A percentile compares a stretch with the other conserved stretches of the same genome.
Evolutionary conservation across 106 monocot genomes (phyloP).

Genomic region (Dendrobium chrysotoxum): DNA sequence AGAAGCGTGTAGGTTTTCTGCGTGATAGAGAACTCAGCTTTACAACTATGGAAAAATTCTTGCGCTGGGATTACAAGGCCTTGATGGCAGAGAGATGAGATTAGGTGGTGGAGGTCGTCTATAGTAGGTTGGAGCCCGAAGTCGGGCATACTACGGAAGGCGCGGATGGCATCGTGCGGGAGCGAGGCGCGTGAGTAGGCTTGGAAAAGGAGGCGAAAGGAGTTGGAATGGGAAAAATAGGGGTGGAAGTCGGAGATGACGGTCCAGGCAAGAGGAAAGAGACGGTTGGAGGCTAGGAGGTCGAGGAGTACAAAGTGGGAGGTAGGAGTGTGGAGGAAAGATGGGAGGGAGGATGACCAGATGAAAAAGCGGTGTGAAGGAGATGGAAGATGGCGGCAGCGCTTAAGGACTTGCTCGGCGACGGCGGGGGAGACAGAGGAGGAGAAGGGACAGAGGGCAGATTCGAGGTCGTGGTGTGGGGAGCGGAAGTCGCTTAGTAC

Average conservation of each 20-base stretch:
- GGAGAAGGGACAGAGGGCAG: slow-evolving; percentile 49
- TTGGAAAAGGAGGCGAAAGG: slow-evolving; percentile 63
- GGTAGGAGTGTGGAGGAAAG: slow-evolving; percentile 21
- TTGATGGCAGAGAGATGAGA: slow-evolving; percentile 46
- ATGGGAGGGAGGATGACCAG: slow-evolving; percentile 30
- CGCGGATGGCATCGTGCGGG: slow-evolving; percentile 50
- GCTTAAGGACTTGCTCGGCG: slow-evolving; percentile 47
- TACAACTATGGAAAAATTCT: slow-evolving; percentile 23
- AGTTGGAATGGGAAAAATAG: neutral
- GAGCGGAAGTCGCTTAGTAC: slow-evolving; percentile 64
- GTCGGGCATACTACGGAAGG: slow-evolving; percentile 54
- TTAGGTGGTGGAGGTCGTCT: slow-evolving; percentile 51
- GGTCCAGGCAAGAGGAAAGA: slow-evolving; percentile 69
- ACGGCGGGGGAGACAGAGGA: slow-evolving; percentile 30
- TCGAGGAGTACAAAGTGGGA: slow-evolving; percentile 36
- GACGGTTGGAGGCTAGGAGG: slow-evolving; percentile 38
- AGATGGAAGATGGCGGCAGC: slow-evolving; percentile 42
- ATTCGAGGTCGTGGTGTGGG: slow-evolving; percentile 55
- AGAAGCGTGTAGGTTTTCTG: slow-evolving; percentile 56
- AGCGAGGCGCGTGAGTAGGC: slow-evolving; percentile 54
- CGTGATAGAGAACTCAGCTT: slow-evolving; percentile 20
- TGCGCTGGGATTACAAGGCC: slow-evolving; percentile 40
- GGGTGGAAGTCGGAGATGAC: slow-evolving; percentile 37
- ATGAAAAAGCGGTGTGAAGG: slow-evolving; percentile 65
- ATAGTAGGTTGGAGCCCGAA: slow-evolving; percentile 42